Evolutionary conservation across 2,329 filamentous ascomycete species (phyloP).

Genomic region (Pestalotiopsis fici): DNA sequence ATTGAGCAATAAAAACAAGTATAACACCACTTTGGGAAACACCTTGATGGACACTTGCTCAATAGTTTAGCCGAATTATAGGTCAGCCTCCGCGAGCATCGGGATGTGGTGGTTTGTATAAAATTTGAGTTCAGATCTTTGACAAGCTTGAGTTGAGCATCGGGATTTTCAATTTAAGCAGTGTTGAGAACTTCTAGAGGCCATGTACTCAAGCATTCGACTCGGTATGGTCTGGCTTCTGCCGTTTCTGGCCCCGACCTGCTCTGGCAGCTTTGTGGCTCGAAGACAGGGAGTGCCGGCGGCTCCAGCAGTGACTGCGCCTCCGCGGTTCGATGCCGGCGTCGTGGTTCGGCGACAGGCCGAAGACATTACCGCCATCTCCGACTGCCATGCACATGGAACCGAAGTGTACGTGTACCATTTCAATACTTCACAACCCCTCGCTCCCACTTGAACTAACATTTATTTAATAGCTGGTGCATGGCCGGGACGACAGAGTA

Average conservation of each 20-base stretch:
- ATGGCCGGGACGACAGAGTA: constrained; percentile 27
- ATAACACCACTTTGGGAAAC: not conserved
- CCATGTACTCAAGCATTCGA: not conserved
- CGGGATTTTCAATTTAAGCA: not conserved
- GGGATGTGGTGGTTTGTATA: not conserved
- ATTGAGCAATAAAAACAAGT: no score
- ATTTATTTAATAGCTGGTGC: constrained; percentile 25
- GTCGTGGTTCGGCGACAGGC: not conserved
- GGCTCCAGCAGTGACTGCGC: not conserved
- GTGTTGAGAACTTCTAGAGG: not conserved
- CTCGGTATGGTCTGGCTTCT: not conserved
- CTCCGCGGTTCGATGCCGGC: not conserved
- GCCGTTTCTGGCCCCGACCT: not conserved
- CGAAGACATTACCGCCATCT: not conserved
- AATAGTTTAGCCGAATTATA: not conserved
- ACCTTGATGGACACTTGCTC: not conserved
- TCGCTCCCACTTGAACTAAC: not conserved
- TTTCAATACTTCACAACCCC: not conserved
- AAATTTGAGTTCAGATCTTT: not conserved
- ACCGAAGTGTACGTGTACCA: not conserved
- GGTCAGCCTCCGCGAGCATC: not conserved
- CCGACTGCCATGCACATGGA: not conserved
- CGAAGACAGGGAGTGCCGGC: not conserved
- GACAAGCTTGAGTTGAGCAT: not conserved
- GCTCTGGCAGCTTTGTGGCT: not conserved